Evolutionary conservation across 202 grass and related monocot species (phyloP).

Genomic region (Tripidium arundinaceum): DNA sequence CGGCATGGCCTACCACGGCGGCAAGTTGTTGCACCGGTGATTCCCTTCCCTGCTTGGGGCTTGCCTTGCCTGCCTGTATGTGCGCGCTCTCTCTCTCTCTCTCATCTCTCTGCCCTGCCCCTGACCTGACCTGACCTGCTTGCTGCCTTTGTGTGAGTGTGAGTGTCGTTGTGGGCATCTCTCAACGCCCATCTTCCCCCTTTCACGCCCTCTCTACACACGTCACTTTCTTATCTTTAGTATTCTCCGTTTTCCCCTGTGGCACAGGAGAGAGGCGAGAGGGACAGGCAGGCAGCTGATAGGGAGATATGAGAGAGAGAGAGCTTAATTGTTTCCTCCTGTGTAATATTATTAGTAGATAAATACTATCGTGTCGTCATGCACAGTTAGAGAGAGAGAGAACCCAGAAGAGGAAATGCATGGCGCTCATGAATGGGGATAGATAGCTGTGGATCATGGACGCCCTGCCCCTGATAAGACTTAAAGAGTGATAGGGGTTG

Average conservation of each 20-base stretch:
- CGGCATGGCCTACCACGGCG: conserved; percentile 53
- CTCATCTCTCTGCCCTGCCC: too few relatives aligned
- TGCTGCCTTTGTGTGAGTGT: not conserved
- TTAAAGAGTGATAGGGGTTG: conserved; percentile 7
- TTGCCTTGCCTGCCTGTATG: too few relatives aligned
- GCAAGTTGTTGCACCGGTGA: conserved; percentile 53
- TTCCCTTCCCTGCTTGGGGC: too few relatives aligned
- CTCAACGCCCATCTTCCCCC: not conserved
- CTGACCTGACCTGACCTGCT: too few relatives aligned
- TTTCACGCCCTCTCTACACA: not conserved
- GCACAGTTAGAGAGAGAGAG: not conserved
- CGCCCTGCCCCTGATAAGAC: too few relatives aligned
- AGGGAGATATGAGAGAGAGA: not conserved
- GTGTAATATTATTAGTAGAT: not conserved
- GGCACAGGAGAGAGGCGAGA: not conserved
- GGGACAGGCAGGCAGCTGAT: not conserved
- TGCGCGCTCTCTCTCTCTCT: too few relatives aligned
- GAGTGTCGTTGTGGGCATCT: conserved; percentile 33
- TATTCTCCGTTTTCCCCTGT: conserved; percentile 40
- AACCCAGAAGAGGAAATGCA: not conserved
- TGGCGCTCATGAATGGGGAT: too few relatives aligned
- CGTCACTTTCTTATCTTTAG: conserved; percentile 54
- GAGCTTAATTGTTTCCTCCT: not conserved
- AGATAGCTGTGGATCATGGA: too few relatives aligned
- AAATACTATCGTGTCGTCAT: conserved; percentile 10